These are phyloP conservation scores for Syzygium aqueum DNA, from an alignment of 345 rosid species.

Conservation along the genomic window DNA sequence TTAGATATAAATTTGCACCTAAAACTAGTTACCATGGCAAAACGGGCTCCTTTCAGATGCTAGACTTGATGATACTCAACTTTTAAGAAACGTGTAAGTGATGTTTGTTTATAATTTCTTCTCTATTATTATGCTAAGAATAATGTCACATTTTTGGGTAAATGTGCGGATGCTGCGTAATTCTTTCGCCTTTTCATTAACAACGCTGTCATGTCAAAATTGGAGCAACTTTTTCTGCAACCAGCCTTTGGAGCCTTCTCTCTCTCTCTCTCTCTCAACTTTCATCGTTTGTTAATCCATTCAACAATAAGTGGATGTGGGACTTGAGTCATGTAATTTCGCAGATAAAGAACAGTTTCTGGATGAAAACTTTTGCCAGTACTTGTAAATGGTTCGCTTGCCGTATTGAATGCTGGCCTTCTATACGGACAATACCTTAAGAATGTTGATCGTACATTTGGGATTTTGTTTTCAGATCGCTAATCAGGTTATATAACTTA, in stretches of 20 bases:
- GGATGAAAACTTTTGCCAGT: background rate
- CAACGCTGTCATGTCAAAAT: background rate
- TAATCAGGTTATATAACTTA: background rate
- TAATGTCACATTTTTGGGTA: background rate
- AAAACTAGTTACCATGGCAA: background rate
- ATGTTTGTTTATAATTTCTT: background rate
- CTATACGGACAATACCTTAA: background rate
- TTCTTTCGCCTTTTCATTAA: background rate
- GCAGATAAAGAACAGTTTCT: background rate
- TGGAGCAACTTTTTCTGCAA: background rate
- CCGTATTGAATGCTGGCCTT: background rate
- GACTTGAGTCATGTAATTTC: background rate
- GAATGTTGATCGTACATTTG: background rate
- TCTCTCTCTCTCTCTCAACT: background rate
- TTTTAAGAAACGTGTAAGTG: background rate
- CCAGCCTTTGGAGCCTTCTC: background rate
- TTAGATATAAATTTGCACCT: background rate
- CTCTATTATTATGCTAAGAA: background rate
- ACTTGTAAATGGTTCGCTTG: background rate
- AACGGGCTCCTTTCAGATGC: background rate
- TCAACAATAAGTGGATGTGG: background rate
- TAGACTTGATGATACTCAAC: background rate
- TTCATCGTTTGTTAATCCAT: background rate
- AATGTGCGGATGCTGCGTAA: background rate
- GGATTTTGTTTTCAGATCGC: background rate